These are phyloP conservation scores for Calycina herbarum DNA, from an alignment of 2,329 filamentous ascomycete genomes.

Conservation along the genomic window DNA sequence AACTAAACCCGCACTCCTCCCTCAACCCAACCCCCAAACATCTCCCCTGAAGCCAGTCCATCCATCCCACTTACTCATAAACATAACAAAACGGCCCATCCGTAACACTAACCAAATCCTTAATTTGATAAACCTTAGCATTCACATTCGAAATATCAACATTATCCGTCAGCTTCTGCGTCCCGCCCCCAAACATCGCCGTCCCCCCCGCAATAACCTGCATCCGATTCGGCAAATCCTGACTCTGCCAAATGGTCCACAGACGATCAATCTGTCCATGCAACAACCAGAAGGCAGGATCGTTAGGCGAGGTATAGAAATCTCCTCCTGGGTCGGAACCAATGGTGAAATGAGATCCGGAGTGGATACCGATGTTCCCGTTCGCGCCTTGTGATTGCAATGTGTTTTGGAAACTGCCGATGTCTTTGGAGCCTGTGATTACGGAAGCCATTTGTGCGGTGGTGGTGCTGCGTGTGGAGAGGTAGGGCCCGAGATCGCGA, in stretches of 20 bases:
- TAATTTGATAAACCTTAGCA: slow-evolving; percentile 17
- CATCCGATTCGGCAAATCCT: slow-evolving; percentile 37
- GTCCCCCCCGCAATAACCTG: slow-evolving; percentile 25
- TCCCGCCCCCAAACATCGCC: slow-evolving; percentile 22
- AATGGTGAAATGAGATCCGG: slow-evolving; percentile 42
- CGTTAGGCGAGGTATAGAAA: slow-evolving; percentile 44
- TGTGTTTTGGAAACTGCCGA: slow-evolving; percentile 46
- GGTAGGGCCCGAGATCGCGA: slow-evolving; percentile 42
- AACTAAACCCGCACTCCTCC: neutral
- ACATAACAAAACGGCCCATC: slow-evolving; percentile 47
- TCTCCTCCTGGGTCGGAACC: slow-evolving; percentile 47
- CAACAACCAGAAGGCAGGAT: slow-evolving; percentile 47
- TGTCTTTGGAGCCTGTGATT: slow-evolving; percentile 38
- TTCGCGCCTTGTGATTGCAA: slow-evolving; percentile 40
- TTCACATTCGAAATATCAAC: slow-evolving; percentile 15
- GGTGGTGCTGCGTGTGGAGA: slow-evolving; percentile 40
- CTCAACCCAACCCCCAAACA: neutral
- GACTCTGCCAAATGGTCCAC: slow-evolving; percentile 49
- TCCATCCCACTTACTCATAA: slow-evolving; percentile 37
- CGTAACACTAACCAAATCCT: slow-evolving; percentile 40
- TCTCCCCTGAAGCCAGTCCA: neutral
- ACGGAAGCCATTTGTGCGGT: slow-evolving; percentile 39
- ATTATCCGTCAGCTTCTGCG: slow-evolving; percentile 22
- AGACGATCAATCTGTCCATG: slow-evolving; percentile 47
- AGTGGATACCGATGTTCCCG: slow-evolving; percentile 40